phyloP scores from a whole-genome alignment of 2,329 filamentous ascomycete species.

The Thermothelomyces thermophilus region DNA sequence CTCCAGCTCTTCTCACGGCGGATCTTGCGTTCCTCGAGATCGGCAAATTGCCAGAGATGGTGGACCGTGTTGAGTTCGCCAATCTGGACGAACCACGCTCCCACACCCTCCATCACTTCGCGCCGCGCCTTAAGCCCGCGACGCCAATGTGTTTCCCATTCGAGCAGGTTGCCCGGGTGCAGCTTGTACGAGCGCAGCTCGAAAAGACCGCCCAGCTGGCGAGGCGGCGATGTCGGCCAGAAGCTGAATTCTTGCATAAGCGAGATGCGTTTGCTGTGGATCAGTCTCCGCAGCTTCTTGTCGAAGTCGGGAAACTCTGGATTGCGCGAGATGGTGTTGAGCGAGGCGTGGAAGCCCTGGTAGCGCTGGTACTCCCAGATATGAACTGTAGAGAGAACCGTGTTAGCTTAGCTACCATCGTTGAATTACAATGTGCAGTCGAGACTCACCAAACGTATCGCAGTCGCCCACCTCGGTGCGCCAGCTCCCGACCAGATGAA shows the following conservation, averaged over 20 bases:
- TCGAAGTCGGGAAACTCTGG: conserved; percentile 82
- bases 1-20: conserved; percentile 92
- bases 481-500: conserved; percentile 96
- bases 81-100: conserved; percentile 98
- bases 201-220: conserved; percentile 84
- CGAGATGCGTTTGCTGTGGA: conserved; percentile 76
- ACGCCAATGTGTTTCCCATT: conserved; percentile 99
- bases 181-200: conserved; percentile 95
- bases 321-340: conserved; percentile 75
- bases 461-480: conserved; percentile 95
- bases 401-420: neutral
- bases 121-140: conserved; percentile 82
- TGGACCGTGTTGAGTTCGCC: conserved; percentile 96
- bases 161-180: conserved; percentile 88
- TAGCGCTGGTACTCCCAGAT: conserved; percentile 99
- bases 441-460: conserved; percentile 78
- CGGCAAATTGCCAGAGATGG: conserved; percentile 97
- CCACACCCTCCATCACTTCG: conserved; percentile 97
- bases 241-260: conserved; percentile 99
- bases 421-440: neutral
- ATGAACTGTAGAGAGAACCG: conserved; percentile 58
- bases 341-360: conserved; percentile 86
- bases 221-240: conserved; percentile 92
- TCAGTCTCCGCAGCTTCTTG: conserved; percentile 74
- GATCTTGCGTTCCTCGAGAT: conserved; percentile 86